These are phyloP conservation scores for Metschnikowia lunata DNA, from an alignment of 805 yeast genomes.

Conservation along the genomic window DNA sequence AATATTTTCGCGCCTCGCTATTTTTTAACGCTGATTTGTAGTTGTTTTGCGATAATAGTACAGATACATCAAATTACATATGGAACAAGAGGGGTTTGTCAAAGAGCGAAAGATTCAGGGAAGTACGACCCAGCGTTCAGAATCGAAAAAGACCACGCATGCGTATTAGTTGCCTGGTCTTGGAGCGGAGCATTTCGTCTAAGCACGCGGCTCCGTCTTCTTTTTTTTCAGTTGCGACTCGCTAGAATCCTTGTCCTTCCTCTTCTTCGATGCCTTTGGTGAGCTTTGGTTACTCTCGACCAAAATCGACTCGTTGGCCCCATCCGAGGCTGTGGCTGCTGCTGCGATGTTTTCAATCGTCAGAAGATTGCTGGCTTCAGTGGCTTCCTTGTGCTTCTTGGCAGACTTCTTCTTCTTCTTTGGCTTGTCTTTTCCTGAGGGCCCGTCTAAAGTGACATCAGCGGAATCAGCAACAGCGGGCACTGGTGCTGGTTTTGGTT, in stretches of 20 bases:
- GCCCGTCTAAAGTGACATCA: too few relatives aligned
- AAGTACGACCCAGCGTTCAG: too few relatives aligned
- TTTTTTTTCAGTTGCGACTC: constrained; percentile 16
- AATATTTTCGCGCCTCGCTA: too few relatives aligned
- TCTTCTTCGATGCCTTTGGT: constrained; percentile 16
- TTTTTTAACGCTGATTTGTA: background rate
- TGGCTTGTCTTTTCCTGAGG: background rate
- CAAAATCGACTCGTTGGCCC: constrained; percentile 3
- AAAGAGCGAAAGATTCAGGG: constrained; percentile 2
- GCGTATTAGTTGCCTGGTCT: background rate
- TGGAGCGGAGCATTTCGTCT: too few relatives aligned
- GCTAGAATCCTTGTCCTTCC: constrained; percentile 14
- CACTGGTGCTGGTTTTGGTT: background rate
- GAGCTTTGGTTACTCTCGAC: constrained; percentile 1
- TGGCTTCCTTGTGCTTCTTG: constrained; percentile 6
- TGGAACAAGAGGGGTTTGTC: constrained; percentile 5
- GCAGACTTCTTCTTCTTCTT: constrained; percentile 16
- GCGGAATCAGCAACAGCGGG: background rate
- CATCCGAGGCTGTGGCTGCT: background rate
- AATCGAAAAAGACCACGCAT: constrained; percentile 14
- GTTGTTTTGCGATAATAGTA: constrained; percentile 1
- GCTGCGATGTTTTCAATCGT: background rate
- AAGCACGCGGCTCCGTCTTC: constrained; percentile 13
- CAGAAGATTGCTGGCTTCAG: background rate
- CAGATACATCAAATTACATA: constrained; percentile 7